phyloP scores from a whole-genome alignment of 2,329 filamentous ascomycete species.

The Calonectria ilicicola region DNA sequence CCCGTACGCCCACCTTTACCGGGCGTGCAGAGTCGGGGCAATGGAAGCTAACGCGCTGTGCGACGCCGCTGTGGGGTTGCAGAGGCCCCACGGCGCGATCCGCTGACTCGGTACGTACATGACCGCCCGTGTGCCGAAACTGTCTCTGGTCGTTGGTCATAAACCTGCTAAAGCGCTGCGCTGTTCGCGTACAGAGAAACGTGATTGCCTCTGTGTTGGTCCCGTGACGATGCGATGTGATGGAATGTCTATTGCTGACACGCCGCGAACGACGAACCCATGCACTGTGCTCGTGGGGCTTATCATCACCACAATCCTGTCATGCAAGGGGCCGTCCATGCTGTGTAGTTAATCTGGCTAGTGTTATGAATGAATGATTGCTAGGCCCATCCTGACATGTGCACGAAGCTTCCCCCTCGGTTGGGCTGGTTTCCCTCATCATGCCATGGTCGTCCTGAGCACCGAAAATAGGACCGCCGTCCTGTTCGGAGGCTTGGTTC shows the following conservation, averaged over 20 bases:
- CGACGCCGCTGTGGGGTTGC: conserved; percentile 26
- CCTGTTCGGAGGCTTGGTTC: background rate
- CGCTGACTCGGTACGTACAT: conserved; percentile 17
- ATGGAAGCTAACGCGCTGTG: conserved; percentile 36
- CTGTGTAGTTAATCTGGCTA: background rate
- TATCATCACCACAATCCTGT: background rate
- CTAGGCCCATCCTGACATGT: background rate
- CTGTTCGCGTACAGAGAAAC: background rate
- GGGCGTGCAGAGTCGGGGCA: conserved; percentile 35
- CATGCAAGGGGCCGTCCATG: background rate
- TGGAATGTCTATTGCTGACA: background rate
- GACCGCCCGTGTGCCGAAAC: background rate
- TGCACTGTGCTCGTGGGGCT: background rate
- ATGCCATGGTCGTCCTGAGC: background rate
- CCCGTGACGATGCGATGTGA: background rate
- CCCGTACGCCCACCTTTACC: background rate
- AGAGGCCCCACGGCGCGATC: conserved; percentile 15
- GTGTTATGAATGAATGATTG: background rate
- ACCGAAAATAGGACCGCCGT: background rate
- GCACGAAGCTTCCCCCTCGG: background rate
- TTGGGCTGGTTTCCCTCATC: background rate
- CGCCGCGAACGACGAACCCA: background rate
- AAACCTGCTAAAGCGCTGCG: background rate
- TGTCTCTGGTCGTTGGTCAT: background rate
- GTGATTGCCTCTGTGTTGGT: background rate